Conservation (phyloP, 2,329 filamentous ascomycete species). For the Lasiodiplodia sp. region DNA sequence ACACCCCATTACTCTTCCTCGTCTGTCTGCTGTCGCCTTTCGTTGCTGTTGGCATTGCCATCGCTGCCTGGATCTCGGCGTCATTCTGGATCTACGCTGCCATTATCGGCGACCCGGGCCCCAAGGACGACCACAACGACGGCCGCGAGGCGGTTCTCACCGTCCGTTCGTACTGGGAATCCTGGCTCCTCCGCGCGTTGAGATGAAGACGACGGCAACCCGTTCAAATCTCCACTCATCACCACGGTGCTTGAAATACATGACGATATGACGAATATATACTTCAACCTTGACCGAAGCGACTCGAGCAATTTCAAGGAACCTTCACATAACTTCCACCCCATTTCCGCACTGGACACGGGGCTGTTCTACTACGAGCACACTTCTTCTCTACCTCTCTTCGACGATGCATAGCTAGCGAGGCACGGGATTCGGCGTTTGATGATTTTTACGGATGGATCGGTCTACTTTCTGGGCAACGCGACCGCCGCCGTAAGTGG, state of each 20-base stretch:
- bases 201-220: slow-evolving; percentile 26
- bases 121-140: slow-evolving; percentile 64
- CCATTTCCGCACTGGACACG: background rate
- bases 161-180: slow-evolving; percentile 67
- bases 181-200: slow-evolving; percentile 58
- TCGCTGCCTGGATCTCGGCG: slow-evolving; percentile 66
- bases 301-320: background rate
- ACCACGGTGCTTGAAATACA: slow-evolving; percentile 9
- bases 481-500: background rate
- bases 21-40: slow-evolving; percentile 64
- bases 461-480: background rate
- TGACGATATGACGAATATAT: slow-evolving; percentile 17
- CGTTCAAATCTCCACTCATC: background rate
- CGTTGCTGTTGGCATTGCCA: slow-evolving; percentile 62
- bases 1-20: slow-evolving; percentile 55
- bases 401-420: slow-evolving; percentile 24
- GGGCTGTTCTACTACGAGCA: background rate
- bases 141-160: slow-evolving; percentile 66
- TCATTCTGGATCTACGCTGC: slow-evolving; percentile 69
- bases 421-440: slow-evolving; percentile 19
- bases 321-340: background rate
- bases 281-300: background rate
- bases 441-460: background rate
- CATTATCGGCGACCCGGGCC: slow-evolving; percentile 67
- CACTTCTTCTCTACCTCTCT: background rate